Base-by-base conservation (phyloP, 495 filamentous ascomycete species). In the Aspergillus sclerotiicarbonarius region DNA sequence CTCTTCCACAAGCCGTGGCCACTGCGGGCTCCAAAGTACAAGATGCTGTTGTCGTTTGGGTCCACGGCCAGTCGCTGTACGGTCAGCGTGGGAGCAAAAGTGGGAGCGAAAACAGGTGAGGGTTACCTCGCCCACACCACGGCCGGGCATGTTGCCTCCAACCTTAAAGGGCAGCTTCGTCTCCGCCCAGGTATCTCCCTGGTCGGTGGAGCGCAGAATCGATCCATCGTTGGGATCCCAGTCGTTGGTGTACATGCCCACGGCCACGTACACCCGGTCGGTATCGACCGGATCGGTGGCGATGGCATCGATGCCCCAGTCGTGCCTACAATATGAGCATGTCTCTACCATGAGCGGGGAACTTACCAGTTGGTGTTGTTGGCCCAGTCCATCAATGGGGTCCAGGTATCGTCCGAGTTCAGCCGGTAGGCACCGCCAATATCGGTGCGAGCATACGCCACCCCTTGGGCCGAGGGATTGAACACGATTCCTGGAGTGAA, bases 81-180 rank as follows among this genome's bases (percentile, higher is more conserved):
- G 13, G 31, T 54, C 53, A 56, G 53, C 18, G 9, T 9, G 13
- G 13, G 20, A 21, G 7, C 41, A 45, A 18, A n/a, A n/a, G n/a
- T n/a, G n/a, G n/a, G n/a, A n/a, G n/a, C n/a, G n/a, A n/a, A n/a
- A n/a, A n/a, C n/a, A n/a, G n/a, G n/a, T n/a, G n/a, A n/a, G n/a
- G n/a, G n/a, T n/a, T 12, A 61, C 59, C 53, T 61, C 59, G 1
- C 59, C 59, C 30, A 61, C 56, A 2, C 59, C 59, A 37, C 59
- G 59, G n/a, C 59, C 59, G 21, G 59, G 59, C 59, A 61, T 61
- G 37, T 61, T 61, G 12, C 59, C 59, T 4, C 59, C 59, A 21
- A 61, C 59, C 21, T 61, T 61, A 31, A 61, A 61, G 31, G 59
- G 46, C 29, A 61, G 32, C n/a, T 29, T 25, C 2, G 59, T 56